A percentile compares a stretch with the other conserved stretches of the same genome.
These are phyloP conservation scores for Phytophthora pluvialis DNA, from an alignment of 352 stramenopile genomes.

Conservation along the genomic window DNA sequence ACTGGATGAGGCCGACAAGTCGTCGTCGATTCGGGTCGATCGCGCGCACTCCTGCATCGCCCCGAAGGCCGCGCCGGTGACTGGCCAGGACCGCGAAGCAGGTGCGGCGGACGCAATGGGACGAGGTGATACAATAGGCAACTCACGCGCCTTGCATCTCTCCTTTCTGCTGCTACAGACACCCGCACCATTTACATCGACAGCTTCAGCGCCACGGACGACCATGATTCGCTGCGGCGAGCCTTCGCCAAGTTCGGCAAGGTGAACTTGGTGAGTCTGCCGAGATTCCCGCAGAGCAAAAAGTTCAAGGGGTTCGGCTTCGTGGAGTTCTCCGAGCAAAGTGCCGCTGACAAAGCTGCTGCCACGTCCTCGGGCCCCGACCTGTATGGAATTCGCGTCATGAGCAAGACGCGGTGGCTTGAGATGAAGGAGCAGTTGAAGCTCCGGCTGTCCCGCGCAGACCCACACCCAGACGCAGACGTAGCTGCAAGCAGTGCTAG, in stretches of 20 bases:
- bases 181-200: constrained; percentile 78
- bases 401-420: constrained; percentile 65
- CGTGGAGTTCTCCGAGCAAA: constrained; percentile 67
- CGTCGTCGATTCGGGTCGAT: constrained; percentile 52
- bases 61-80: constrained; percentile 39
- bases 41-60: constrained; percentile 47
- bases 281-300: constrained; percentile 66
- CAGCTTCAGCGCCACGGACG: constrained; percentile 56
- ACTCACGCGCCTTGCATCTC: neutral
- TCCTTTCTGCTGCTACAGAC: constrained; percentile 32
- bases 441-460: constrained; percentile 32
- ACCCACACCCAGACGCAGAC: constrained; percentile 2
- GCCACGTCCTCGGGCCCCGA: constrained; percentile 27
- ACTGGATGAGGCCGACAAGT: constrained; percentile 66
- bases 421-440: constrained; percentile 76
- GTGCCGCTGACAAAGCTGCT: constrained; percentile 35
- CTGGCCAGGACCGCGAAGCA: constrained; percentile 34
- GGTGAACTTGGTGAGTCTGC: constrained; percentile 80
- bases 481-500: neutral
- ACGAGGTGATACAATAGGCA: neutral
- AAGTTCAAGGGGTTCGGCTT: constrained; percentile 88
- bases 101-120: constrained; percentile 14
- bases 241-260: constrained; percentile 69
- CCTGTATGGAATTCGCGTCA: constrained; percentile 53
- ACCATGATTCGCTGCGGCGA: constrained; percentile 74